Evolutionary conservation across 306 rosid species (phyloP).

Genomic region (Herpetospermum pedunculosum): DNA sequence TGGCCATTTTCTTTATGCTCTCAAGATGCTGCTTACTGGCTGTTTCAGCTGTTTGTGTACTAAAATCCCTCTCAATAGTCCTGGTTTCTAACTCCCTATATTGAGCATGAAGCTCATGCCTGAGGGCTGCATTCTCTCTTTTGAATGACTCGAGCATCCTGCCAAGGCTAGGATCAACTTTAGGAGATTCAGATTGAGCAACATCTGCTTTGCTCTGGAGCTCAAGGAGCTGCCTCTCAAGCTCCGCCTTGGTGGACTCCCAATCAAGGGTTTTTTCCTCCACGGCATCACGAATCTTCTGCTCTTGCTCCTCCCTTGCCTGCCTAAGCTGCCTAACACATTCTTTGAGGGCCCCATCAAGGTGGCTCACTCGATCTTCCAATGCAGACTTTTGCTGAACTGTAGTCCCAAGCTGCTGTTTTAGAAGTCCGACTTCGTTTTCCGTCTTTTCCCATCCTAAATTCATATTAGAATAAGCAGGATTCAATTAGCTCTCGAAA

Average conservation of each 20-base stretch:
- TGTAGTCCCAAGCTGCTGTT: constrained; percentile 58
- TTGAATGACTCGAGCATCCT: constrained; percentile 46
- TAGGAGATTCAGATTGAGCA: constrained; percentile 25
- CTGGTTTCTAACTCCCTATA: constrained; percentile 67
- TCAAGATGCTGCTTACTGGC: constrained; percentile 94
- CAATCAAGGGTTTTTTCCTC: constrained; percentile 41
- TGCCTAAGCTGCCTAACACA: constrained; percentile 93
- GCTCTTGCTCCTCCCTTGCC: constrained; percentile 80
- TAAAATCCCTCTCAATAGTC: constrained; percentile 84
- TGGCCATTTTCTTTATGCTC: constrained; percentile 79
- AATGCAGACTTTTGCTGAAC: constrained; percentile 44
- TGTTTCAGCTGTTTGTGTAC: constrained; percentile 82
- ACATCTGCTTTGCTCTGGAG: constrained; percentile 48
- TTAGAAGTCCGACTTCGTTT: constrained; percentile 59
- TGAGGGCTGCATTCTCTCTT: constrained; percentile 63
- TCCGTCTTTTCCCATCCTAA: constrained; percentile 97
- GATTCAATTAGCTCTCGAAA: neutral
- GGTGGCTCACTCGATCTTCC: constrained; percentile 71
- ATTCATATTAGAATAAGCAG: neutral
- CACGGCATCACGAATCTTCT: constrained; percentile 47
- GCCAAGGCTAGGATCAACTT: constrained; percentile 34
- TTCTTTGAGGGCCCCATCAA: constrained; percentile 93
- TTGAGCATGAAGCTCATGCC: constrained; percentile 47
- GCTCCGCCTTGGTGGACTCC: constrained; percentile 57
- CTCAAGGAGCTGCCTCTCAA: constrained; percentile 53